phyloP scores from a whole-genome alignment of 1,284 basidiomycete species.

The Tilletiaria anomala region DNA sequence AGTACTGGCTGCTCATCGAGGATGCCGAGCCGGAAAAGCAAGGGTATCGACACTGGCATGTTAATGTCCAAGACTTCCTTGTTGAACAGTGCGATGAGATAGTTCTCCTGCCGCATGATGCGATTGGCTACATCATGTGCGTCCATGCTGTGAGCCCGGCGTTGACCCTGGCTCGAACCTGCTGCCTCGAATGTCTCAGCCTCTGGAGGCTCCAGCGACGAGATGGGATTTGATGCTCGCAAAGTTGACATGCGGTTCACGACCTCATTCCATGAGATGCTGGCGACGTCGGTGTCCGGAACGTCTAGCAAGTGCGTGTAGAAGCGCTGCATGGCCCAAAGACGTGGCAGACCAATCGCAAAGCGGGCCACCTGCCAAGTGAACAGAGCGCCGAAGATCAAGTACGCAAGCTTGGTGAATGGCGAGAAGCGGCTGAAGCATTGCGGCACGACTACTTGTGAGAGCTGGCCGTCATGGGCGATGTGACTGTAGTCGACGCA shows the following conservation, averaged over 20 bases:
- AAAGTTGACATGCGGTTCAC: constrained; percentile 58
- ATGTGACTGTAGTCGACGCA: constrained; percentile 81
- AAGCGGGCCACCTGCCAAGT: constrained; percentile 47
- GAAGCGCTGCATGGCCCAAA: constrained; percentile 86
- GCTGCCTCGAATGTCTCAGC: constrained; percentile 10
- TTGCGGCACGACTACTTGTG: constrained; percentile 28
- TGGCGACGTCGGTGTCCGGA: constrained; percentile 74
- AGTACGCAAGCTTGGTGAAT: constrained; percentile 47
- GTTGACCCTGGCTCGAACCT: constrained; percentile 9
- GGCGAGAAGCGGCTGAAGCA: constrained; percentile 62
- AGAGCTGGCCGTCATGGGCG: constrained; percentile 29
- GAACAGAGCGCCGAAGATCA: constrained; percentile 63
- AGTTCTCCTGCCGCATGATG: constrained; percentile 95
- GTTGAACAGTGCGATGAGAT: constrained; percentile 92
- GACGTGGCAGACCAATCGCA: constrained; percentile 49
- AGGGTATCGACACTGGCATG: constrained; percentile 53
- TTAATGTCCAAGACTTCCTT: constrained; percentile 82
- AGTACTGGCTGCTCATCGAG: constrained; percentile 48
- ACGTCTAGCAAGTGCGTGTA: constrained; percentile 49
- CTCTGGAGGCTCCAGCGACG: constrained; percentile 8
- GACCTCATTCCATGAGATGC: constrained; percentile 88
- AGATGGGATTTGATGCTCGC: constrained; percentile 21
- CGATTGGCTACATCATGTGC: constrained; percentile 93
- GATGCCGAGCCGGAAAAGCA: constrained; percentile 19
- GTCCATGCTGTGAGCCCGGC: constrained; percentile 43